A percentile compares a stretch with the other conserved stretches of the same genome.
phyloP scores from a whole-genome alignment of 2,329 filamentous ascomycete species.

The Monosporascus sp. region DNA sequence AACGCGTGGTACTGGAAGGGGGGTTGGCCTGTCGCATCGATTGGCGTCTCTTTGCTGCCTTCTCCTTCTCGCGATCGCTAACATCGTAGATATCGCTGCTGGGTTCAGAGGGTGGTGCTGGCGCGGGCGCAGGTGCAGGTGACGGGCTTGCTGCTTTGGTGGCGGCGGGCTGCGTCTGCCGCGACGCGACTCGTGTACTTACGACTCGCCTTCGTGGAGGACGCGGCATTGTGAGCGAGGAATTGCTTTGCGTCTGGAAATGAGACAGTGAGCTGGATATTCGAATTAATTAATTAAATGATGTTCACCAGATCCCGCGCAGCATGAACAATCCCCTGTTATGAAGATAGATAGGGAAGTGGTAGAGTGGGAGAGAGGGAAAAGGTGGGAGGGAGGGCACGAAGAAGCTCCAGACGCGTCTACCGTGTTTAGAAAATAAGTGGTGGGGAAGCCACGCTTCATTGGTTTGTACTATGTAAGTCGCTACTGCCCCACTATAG shows the following conservation, averaged over 20 bases:
- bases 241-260: background rate
- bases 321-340: background rate
- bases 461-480: background rate
- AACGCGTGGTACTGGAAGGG: slow-evolving; percentile 8
- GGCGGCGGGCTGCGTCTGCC: slow-evolving; percentile 13
- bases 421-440: background rate
- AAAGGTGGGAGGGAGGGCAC: background rate
- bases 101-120: slow-evolving; percentile 5
- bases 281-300: background rate
- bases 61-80: slow-evolving; percentile 27
- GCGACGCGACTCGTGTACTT: slow-evolving; percentile 17
- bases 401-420: background rate
- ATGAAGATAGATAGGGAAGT: background rate
- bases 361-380: background rate
- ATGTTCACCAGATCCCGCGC: background rate
- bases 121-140: slow-evolving; percentile 1
- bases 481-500: background rate
- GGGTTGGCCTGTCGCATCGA: slow-evolving; percentile 12
- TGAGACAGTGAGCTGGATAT: background rate
- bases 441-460: background rate
- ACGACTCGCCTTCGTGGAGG: slow-evolving; percentile 20
- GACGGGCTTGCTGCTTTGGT: slow-evolving; percentile 15
- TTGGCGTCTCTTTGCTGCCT: slow-evolving; percentile 16
- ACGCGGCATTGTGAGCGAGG: slow-evolving; percentile 21
- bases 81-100: slow-evolving; percentile 28